Evolutionary conservation across 2,329 filamentous ascomycete genomes (phyloP), one percentile per base, ranked within the genome.

Genomic region (Botrytis paeoniae): DNA sequence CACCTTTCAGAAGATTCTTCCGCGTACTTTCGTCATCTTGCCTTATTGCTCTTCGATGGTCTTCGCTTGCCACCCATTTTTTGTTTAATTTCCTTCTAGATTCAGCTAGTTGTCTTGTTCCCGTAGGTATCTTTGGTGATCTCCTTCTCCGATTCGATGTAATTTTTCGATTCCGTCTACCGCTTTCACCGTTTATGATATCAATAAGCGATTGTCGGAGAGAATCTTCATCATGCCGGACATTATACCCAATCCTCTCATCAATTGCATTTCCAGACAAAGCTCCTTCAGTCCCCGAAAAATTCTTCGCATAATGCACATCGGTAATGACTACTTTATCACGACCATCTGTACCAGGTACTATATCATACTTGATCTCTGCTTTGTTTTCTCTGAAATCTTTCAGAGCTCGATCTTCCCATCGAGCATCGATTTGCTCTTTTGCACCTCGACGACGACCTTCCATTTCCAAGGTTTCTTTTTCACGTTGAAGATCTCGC

Each of bases 361-460:
- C n/a, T 20, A 39, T 37, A 32, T 35, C 20, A 6, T 25, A 22
- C 5, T 41, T 29, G 10, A 29, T n/a, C 62, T 25, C 25, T 10
- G 18, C 29, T n/a, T 68, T 71, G 9, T 66, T 72, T 32, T 39
- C 51, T 12, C 22, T 32, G 20, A 12, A 20, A n/a, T 72, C 70
- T 25, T 35, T 51, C 22, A 35, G 16, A 22, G 29, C 32, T 18
- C 70, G 70, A 22, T 69, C 63, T 61, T 72, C 32, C 51, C 65
- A 69, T 37, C 63, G 63, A 32, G 39, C 32, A 61, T 69, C 32
- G 8, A 59, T n/a, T 48, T 72, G 70, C 20, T 69, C 70, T 29
- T 72, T 69, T 18, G 63, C 63, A 61, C 63, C 63, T 61, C 51
- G 63, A 25, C 70, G 39, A 32, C 63, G 70, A 32, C 70, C 63